A percentile compares a stretch with the other conserved stretches of the same genome.
Conservation (phyloP, 2,329 filamentous ascomycete genomes). For the Verticillium albo-atrum region DNA sequence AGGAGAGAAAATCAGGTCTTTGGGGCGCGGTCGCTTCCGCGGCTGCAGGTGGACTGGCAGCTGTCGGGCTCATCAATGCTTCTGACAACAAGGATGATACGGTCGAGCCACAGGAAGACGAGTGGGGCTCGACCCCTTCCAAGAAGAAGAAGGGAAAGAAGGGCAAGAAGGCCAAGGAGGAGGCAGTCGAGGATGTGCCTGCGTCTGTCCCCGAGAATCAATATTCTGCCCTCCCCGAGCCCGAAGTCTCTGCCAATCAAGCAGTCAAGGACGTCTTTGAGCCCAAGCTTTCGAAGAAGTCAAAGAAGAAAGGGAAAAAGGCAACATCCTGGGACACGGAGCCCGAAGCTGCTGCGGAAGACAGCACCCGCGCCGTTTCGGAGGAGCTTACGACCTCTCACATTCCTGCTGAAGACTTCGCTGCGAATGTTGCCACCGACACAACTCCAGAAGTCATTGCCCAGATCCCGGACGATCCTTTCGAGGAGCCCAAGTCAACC, state of each 20-base stretch:
- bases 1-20: constrained; percentile 8
- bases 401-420: neutral
- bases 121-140: neutral
- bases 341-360: neutral
- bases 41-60: neutral
- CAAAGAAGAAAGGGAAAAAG: constrained; percentile 8
- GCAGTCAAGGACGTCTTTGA: constrained; percentile 1
- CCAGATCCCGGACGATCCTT: constrained; percentile 6
- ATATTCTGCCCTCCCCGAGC: neutral
- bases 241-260: neutral
- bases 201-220: constrained; percentile 1
- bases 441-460: neutral
- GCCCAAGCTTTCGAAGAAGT: constrained; percentile 15
- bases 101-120: neutral
- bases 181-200: constrained; percentile 2
- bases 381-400: neutral
- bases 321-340: neutral
- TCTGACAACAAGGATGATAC: constrained; percentile 1
- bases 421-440: neutral
- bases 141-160: constrained; percentile 9
- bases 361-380: neutral
- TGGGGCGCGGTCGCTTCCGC: neutral
- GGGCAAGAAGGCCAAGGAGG: constrained; percentile 10
- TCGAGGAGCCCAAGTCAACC: constrained; percentile 6
- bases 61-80: neutral